Evolutionary conservation across 805 yeast genomes (phyloP), one percentile per base, ranked within the genome.

Genomic region (Millerozyma miso): DNA sequence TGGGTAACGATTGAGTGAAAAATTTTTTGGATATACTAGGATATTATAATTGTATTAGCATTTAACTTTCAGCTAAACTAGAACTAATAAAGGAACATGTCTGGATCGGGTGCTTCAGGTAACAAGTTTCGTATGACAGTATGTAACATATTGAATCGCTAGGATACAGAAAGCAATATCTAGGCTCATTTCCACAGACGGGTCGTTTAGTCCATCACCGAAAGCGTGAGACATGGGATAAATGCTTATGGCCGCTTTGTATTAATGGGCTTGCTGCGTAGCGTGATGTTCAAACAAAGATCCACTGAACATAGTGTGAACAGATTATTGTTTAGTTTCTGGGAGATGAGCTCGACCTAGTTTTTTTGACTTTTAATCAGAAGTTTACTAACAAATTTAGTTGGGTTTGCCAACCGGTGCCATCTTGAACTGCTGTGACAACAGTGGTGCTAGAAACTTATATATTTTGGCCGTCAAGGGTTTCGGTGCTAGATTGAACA

Each of bases 381-480:
- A n/a, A n/a, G n/a, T 23, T 36, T 65, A 63, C 65, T 59, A 61
- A 61, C 69, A 50, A 40, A 51, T 41, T 16, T 67, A 88, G 93
- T 88, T 93, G 80, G 99, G 96, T 84, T 86, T 93, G 73, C 99
- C 99, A 80, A 85, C 81, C 64, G 99, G 98, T 77, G 99, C 99
- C 77, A 88, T 93, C 76, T 85, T 93, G 81, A 95, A 95, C 90
- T 93, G 99, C 82, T 90, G 95, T 78, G 99, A 93, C 77, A 93
- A 93, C 96, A 80, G 95, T 67, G 99, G 99, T 83, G 99, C 99
- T 69, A 90, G 98, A 83, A 91, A 90, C 88, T 85, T 93, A 69
- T 88, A 89, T 85, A 83, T 93, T 80, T 77, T 93, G 71, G 91
- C 99, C 80, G 99, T 93, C 71, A 93, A 91, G 82, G 98, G 98